Conservation (phyloP, 768 basidiomycete species). For the Auriscalpium orientale region DNA sequence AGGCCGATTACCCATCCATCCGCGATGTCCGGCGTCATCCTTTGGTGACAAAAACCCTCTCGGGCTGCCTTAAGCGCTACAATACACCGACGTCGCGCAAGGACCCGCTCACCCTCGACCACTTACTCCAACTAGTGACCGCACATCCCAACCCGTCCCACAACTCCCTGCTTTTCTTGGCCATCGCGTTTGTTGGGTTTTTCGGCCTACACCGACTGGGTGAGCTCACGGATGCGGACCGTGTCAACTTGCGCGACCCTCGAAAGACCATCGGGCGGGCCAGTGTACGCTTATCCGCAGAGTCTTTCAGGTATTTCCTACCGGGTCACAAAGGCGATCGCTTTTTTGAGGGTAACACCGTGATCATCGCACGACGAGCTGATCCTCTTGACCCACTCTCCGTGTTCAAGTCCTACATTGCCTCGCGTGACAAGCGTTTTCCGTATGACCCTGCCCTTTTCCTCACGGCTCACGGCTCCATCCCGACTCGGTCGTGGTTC, state of each 20-base stretch:
- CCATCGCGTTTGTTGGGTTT: conserved; percentile 16
- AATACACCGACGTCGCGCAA: conserved; percentile 21
- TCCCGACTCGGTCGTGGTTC: conserved; percentile 32
- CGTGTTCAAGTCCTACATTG: background rate
- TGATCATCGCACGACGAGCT: conserved; percentile 2
- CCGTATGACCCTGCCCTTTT: conserved; percentile 18
- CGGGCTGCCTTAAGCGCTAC: conserved; percentile 22
- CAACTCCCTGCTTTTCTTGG: conserved; percentile 21
- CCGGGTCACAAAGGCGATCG: conserved; percentile 33
- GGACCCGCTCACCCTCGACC: conserved; percentile 15
- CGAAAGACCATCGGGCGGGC: conserved; percentile 17
- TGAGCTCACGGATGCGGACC: conserved; percentile 21
- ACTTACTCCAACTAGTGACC: conserved; percentile 5
- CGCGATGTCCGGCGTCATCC: conserved; percentile 8
- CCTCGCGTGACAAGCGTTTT: background rate
- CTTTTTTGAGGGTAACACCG: conserved; percentile 16
- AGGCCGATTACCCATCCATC: conserved; percentile 24
- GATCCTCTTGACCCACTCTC: background rate
- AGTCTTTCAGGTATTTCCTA: conserved; percentile 18
- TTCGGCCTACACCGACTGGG: conserved; percentile 20
- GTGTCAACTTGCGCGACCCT: background rate
- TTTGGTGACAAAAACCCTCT: conserved; percentile 23
- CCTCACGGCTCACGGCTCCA: conserved; percentile 21
- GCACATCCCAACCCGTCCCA: background rate
- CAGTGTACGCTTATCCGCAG: conserved; percentile 1